These are phyloP conservation scores for Strobilomyces echinocephalus DNA, from an alignment of 768 basidiomycete species.

Conservation along the genomic window DNA sequence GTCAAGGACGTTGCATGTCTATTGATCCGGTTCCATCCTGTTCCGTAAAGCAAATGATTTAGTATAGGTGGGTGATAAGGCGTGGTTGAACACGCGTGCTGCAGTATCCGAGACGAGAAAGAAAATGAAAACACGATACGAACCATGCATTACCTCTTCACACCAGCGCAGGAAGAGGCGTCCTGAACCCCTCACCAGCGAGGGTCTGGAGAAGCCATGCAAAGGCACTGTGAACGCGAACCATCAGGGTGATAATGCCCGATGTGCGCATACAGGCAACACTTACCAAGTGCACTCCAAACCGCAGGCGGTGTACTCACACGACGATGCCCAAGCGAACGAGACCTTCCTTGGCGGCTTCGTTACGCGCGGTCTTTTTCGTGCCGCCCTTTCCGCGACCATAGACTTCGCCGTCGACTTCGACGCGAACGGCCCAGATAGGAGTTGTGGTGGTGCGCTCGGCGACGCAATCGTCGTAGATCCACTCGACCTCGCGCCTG, in stretches of 20 bases:
- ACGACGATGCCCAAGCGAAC: conserved; percentile 52
- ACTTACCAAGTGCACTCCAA: conserved; percentile 19
- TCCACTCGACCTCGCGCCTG: conserved; percentile 62
- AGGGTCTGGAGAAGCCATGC: conserved; percentile 55
- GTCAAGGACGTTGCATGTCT: neutral
- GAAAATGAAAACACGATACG: conserved; percentile 1
- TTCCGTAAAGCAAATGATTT: neutral
- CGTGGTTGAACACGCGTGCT: neutral
- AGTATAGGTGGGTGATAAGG: neutral
- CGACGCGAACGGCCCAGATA: conserved; percentile 64
- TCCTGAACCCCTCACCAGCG: conserved; percentile 39
- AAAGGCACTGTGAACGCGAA: conserved; percentile 21
- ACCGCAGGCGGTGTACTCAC: conserved; percentile 13
- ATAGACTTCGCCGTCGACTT: conserved; percentile 55
- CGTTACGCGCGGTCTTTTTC: conserved; percentile 76
- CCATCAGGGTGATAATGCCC: neutral
- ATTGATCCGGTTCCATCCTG: conserved; percentile 3
- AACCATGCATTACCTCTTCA: conserved; percentile 55
- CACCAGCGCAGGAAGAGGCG: conserved; percentile 49
- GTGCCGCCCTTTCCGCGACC: conserved; percentile 66
- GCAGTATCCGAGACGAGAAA: neutral
- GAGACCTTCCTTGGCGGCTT: conserved; percentile 74
- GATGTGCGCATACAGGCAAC: neutral
- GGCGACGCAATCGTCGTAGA: conserved; percentile 47
- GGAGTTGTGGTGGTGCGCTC: conserved; percentile 62